Evolutionary conservation across 805 yeast species (phyloP), one percentile per base, ranked within the genome.

Genomic region (Sugiyamaella americana): DNA sequence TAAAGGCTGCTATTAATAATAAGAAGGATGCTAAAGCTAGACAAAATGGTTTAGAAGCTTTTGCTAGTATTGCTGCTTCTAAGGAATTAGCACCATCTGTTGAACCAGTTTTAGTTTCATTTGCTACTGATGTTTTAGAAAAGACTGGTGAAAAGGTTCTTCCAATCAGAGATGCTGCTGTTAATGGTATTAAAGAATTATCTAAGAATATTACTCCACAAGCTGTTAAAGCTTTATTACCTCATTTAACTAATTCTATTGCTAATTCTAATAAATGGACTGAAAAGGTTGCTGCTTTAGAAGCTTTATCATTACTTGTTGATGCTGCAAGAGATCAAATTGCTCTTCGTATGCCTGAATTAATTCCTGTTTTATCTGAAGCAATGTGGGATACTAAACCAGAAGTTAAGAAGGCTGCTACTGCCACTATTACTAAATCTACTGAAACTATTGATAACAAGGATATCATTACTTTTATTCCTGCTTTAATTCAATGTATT

Each of bases 301-400:
- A 79, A 67, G 84, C 95, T 63, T 75, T 93, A 65, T 72, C 95
- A 58, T 79, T 80, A 60, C 77, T 91, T 66, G 98, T 93, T 62
- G 95, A 87, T 68, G 78, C 87, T 60, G 96, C 98, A 62, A 91
- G 89, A 73, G 84, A 74, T 63, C 99, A 89, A 79, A 77, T 93
- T 61, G 96, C 98, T 62, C 80, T 93, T 66, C 88, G 98, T 81
- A 93, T 93, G 98, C 96, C 98, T 66, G 98, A 93, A 79, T 82
- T 93, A 71, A 91, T 93, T 65, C 98, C 99, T 72, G 93, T 84
- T 59, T 77, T 93, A 65, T 93, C 98, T 62, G 99, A 93, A 79
- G 87, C 97, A 65, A 93, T 93, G 98, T 93, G 99, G 99, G 98
- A 93, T 75, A 93, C 99, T 74, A 93, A 93, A 83, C 78, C 79